These are phyloP conservation scores for Trichomonas tenax DNA, from an alignment of 208 protist species.

Conservation along the genomic window DNA sequence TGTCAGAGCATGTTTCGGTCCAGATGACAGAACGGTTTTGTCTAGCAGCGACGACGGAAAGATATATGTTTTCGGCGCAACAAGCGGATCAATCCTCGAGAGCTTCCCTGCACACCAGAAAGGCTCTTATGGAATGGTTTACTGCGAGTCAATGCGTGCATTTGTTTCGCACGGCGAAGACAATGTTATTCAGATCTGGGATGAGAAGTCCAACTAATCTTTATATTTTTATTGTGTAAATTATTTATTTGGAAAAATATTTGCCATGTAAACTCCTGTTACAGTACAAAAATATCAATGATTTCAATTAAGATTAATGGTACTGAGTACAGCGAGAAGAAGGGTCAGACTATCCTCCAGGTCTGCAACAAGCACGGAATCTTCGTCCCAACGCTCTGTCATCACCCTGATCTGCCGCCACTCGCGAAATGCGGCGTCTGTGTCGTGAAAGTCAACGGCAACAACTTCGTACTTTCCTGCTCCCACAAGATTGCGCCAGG, in stretches of 20 bases:
- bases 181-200: not conserved
- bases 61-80: not conserved
- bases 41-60: not conserved
- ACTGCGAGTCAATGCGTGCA: not conserved
- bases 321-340: not conserved
- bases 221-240: not conserved
- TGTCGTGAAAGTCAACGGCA: not conserved
- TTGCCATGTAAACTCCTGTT: not conserved
- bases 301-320: not conserved
- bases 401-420: conserved; percentile 12
- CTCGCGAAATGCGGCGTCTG: not conserved
- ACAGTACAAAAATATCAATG: not conserved
- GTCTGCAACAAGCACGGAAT: not conserved
- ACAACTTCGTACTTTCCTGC: not conserved
- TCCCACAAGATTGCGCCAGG: not conserved
- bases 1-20: not conserved
- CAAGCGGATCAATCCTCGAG: not conserved
- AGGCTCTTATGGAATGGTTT: not conserved
- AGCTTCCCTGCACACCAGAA: not conserved
- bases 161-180: not conserved
- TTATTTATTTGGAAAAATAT: not conserved
- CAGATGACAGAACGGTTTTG: not conserved
- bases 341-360: not conserved
- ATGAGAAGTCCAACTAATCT: not conserved
- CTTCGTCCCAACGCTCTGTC: not conserved